Conservation (phyloP, 768 basidiomycete genomes). For the Cystobasidium tubakii region DNA sequence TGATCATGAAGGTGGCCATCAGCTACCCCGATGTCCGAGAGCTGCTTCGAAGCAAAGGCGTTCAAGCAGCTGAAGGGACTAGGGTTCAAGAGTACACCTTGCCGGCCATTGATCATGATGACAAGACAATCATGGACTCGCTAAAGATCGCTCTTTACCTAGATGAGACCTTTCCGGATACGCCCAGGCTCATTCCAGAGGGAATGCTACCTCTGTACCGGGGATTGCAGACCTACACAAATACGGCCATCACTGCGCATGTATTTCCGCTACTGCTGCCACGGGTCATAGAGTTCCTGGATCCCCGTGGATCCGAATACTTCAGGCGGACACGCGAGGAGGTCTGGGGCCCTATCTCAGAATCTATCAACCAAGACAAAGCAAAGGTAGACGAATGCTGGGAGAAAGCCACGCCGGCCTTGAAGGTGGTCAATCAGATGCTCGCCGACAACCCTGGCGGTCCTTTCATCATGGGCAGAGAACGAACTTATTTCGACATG, state of each 20-base stretch:
- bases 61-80: background rate
- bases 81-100: background rate
- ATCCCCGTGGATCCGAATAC: constrained; percentile 27
- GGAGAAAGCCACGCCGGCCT: background rate
- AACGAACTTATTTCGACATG: constrained; percentile 11
- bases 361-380: constrained; percentile 23
- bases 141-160: constrained; percentile 22
- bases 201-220: background rate
- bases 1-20: background rate
- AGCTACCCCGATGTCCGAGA: constrained; percentile 7
- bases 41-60: constrained; percentile 16
- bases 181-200: constrained; percentile 11
- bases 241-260: background rate
- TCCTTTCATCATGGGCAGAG: constrained; percentile 10
- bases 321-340: constrained; percentile 23
- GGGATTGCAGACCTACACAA: background rate
- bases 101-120: constrained; percentile 24
- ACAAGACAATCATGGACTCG: constrained; percentile 30
- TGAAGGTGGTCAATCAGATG: constrained; percentile 13
- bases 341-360: constrained; percentile 1
- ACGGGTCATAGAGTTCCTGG: constrained; percentile 3
- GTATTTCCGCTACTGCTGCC: constrained; percentile 24
- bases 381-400: constrained; percentile 22
- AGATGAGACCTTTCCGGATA: constrained; percentile 17
- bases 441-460: constrained; percentile 15